These are phyloP conservation scores for Cladorrhinum sp. DNA, from an alignment of 2,329 filamentous ascomycete genomes.

Conservation along the genomic window DNA sequence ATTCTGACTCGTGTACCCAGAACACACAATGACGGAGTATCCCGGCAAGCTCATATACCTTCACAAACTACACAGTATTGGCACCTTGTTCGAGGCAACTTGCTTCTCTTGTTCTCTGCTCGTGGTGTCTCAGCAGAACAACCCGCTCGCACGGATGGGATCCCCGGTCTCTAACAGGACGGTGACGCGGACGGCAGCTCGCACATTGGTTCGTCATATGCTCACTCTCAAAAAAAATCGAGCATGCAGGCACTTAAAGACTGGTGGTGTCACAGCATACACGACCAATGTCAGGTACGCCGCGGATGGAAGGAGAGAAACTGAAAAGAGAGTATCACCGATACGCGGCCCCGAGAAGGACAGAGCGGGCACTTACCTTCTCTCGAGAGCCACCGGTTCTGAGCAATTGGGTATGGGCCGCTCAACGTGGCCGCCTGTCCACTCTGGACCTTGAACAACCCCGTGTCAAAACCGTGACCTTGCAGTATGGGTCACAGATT, in stretches of 20 bases:
- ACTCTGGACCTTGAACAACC: background rate
- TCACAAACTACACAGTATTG: background rate
- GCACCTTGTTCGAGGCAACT: background rate
- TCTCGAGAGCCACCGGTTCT: constrained; percentile 12
- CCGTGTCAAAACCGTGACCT: constrained; percentile 12
- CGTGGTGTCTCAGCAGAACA: constrained; percentile 3
- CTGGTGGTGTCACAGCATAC: constrained; percentile 20
- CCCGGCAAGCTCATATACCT: background rate
- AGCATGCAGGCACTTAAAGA: constrained; percentile 19
- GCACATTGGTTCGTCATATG: constrained; percentile 8
- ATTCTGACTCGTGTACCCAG: background rate
- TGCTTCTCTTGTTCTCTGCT: background rate
- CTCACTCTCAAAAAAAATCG: background rate
- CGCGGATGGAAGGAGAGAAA: background rate
- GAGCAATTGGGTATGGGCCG: constrained; percentile 17
- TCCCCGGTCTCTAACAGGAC: constrained; percentile 13
- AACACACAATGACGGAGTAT: background rate
- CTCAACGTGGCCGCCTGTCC: constrained; percentile 17
- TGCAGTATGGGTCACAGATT: constrained; percentile 19
- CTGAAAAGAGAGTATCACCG: background rate
- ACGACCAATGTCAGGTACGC: constrained; percentile 21
- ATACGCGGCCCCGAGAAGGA: constrained; percentile 1
- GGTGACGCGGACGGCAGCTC: constrained; percentile 6
- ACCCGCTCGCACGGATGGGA: background rate
- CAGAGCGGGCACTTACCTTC: background rate